These are phyloP conservation scores for Plenodomus tracheiphilus DNA, from an alignment of 2,329 filamentous ascomycete genomes.

Conservation along the genomic window DNA sequence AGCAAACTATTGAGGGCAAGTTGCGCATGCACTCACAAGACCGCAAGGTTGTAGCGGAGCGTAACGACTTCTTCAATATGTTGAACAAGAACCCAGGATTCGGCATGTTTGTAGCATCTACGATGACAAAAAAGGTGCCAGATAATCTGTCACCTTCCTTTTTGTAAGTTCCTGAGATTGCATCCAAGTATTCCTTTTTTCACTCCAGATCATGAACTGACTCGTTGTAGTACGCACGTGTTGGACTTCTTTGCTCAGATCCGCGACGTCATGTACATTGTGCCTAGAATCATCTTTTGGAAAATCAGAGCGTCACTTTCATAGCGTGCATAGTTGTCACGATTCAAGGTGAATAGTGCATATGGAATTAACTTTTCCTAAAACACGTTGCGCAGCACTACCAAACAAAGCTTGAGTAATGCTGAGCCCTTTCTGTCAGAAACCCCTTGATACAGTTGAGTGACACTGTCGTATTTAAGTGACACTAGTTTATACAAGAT, in stretches of 20 bases:
- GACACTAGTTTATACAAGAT: too few relatives aligned
- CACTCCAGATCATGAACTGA: neutral
- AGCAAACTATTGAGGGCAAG: neutral
- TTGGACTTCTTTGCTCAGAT: neutral
- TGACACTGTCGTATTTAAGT: too few relatives aligned
- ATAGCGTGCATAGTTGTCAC: too few relatives aligned
- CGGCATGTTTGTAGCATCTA: neutral
- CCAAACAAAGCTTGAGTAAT: too few relatives aligned
- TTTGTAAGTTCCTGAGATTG: neutral
- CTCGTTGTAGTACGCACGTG: neutral
- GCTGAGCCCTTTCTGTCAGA: too few relatives aligned
- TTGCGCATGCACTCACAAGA: constrained; percentile 1
- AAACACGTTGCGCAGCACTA: too few relatives aligned
- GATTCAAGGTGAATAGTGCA: too few relatives aligned
- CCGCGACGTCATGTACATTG: neutral
- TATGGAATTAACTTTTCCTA: too few relatives aligned
- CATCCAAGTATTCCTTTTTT: neutral
- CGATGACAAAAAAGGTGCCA: neutral
- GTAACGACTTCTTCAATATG: constrained; percentile 1
- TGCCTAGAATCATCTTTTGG: neutral
- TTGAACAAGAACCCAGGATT: neutral
- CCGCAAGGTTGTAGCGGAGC: neutral
- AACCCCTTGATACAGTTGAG: too few relatives aligned
- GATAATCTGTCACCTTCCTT: neutral
- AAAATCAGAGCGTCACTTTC: neutral